phyloP scores from a whole-genome alignment of 495 filamentous ascomycete species.

The Echria macrotheca region DNA sequence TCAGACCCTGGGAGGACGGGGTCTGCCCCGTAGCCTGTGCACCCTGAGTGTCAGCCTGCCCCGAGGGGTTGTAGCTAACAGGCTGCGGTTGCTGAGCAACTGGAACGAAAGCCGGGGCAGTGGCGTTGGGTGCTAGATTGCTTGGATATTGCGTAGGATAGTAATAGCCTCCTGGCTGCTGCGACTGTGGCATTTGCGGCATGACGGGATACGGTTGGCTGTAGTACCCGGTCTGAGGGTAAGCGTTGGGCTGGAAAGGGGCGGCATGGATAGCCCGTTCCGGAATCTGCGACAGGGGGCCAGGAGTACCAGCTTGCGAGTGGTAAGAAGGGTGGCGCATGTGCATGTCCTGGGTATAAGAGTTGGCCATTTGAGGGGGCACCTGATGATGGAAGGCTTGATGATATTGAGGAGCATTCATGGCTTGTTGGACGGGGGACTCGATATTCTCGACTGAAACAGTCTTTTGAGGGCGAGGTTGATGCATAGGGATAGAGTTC shows the following conservation, averaged over 20 bases:
- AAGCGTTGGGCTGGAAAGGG: conserved; percentile 78
- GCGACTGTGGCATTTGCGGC: conserved; percentile 31
- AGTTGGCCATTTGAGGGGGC: conserved; percentile 60
- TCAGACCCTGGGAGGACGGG: conserved; percentile 55
- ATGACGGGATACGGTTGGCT: conserved; percentile 46
- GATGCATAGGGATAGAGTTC: conserved; percentile 81
- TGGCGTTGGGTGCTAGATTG: conserved; percentile 48
- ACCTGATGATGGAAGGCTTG: conserved; percentile 93
- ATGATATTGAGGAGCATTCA: conserved; percentile 61
- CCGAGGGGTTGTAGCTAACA: conserved; percentile 37
- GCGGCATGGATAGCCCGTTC: conserved; percentile 90
- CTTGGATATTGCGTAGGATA: conserved; percentile 48
- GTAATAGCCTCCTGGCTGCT: conserved; percentile 54
- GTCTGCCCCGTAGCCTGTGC: conserved; percentile 19
- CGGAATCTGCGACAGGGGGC: conserved; percentile 84
- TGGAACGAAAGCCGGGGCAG: conserved; percentile 54
- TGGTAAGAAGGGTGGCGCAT: conserved; percentile 67
- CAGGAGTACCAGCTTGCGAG: conserved; percentile 65
- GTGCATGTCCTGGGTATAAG: conserved; percentile 56
- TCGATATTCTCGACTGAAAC: conserved; percentile 95
- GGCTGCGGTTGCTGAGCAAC: conserved; percentile 45
- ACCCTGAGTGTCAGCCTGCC: conserved; percentile 36
- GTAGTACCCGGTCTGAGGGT: conserved; percentile 61
- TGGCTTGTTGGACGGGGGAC: conserved; percentile 63
- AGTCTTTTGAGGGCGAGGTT: conserved; percentile 90